A percentile compares a stretch with the other conserved stretches of the same genome.
phyloP scores from a whole-genome alignment of 2,329 filamentous ascomycete genomes.

The Botrytis squamosa region DNA sequence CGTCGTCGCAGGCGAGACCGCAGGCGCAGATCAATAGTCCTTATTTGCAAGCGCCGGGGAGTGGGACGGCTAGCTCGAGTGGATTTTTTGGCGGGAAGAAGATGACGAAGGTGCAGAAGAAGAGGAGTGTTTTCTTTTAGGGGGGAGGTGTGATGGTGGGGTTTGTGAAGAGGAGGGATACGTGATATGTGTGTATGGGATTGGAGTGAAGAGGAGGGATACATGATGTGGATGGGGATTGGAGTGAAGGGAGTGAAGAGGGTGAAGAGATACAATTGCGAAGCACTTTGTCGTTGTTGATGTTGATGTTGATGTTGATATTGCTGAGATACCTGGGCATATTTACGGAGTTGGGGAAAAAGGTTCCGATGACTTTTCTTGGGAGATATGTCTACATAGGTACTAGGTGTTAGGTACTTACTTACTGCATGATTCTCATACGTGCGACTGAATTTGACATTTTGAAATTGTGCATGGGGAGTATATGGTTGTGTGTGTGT shows the following conservation, averaged over 20 bases:
- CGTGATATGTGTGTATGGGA: neutral
- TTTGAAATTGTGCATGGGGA: neutral
- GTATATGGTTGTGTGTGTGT: neutral
- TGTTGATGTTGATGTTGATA: neutral
- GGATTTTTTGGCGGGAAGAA: slow-evolving; percentile 44
- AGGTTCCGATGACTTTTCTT: neutral
- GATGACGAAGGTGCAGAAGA: slow-evolving; percentile 38
- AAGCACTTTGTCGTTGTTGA: neutral
- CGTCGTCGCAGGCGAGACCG: slow-evolving; percentile 33
- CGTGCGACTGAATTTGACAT: neutral
- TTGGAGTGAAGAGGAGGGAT: neutral
- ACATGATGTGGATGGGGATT: neutral
- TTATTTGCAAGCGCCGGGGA: slow-evolving; percentile 35
- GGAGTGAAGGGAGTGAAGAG: neutral
- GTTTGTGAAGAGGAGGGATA: neutral
- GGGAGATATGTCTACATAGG: neutral
- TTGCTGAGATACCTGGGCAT: neutral
- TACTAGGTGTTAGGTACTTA: neutral
- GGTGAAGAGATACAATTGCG: neutral
- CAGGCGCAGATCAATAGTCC: neutral
- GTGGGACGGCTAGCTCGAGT: slow-evolving; percentile 44
- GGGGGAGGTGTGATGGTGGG: neutral
- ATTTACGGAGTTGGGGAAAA: neutral
- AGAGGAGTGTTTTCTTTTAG: slow-evolving; percentile 38
- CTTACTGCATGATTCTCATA: neutral